phyloP scores from a whole-genome alignment of 2,329 filamentous ascomycete genomes.

The Arthroderma sp. region DNA sequence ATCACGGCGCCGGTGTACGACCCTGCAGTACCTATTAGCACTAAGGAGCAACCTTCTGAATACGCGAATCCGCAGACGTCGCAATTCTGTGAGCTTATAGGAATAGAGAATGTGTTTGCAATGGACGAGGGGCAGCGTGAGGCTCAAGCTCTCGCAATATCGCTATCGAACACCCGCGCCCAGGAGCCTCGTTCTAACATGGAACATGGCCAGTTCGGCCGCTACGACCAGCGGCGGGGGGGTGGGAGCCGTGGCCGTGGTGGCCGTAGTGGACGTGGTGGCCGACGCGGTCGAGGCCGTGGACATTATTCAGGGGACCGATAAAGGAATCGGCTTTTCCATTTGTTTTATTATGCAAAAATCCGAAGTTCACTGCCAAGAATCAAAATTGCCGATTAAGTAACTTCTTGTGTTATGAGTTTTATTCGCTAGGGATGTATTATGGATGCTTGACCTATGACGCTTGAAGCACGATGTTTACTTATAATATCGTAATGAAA shows the following conservation, averaged over 20 bases:
- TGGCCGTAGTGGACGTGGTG: conserved; percentile 3
- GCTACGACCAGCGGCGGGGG: not conserved
- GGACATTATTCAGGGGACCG: not conserved
- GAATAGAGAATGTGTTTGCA: conserved; percentile 63
- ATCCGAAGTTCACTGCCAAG: no score
- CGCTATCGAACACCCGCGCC: no score
- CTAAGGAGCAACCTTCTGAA: conserved; percentile 55
- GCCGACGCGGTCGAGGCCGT: conserved; percentile 4
- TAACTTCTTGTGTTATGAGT: no score
- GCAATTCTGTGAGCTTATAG: conserved; percentile 66
- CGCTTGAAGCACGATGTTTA: no score
- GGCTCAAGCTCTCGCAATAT: conserved; percentile 18
- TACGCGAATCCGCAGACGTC: conserved; percentile 78
- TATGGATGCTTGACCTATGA: no score
- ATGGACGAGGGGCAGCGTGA: conserved; percentile 57
- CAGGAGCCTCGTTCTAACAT: no score
- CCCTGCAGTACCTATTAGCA: conserved; percentile 42
- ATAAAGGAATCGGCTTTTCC: no score
- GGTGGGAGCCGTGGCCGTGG: conserved; percentile 10
- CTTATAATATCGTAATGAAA: no score
- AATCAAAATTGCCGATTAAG: no score
- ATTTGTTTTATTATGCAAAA: no score
- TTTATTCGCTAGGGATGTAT: no score
- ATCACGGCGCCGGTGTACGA: conserved; percentile 62
- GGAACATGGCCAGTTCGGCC: no score